These are phyloP conservation scores for Ophiostoma populinum DNA, from an alignment of 2,329 filamentous ascomycete species.

Conservation along the genomic window DNA sequence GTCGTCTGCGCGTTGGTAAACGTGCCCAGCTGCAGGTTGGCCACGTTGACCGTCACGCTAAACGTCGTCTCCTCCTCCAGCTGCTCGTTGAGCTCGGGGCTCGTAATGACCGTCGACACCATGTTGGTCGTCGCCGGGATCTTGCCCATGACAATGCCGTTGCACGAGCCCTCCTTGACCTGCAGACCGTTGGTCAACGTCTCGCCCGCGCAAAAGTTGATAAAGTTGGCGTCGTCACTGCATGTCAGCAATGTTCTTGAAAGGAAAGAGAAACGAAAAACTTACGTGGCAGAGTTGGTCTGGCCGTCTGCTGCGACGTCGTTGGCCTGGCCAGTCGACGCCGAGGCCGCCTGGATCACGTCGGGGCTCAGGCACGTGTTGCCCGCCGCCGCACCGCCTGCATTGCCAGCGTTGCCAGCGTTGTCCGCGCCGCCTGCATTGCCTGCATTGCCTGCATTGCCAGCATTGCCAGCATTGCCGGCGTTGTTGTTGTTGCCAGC, in stretches of 20 bases:
- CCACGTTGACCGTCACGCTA: constrained; percentile 32
- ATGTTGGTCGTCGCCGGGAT: constrained; percentile 38
- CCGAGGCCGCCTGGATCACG: constrained; percentile 32
- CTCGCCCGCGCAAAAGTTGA: constrained; percentile 42
- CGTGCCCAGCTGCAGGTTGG: constrained; percentile 36
- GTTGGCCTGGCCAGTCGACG: constrained; percentile 28
- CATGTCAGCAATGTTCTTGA: background rate
- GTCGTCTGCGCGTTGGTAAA: constrained; percentile 44
- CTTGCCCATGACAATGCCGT: constrained; percentile 45
- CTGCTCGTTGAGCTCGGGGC: constrained; percentile 33
- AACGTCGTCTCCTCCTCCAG: constrained; percentile 31
- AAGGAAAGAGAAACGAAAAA: background rate
- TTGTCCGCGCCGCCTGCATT: constrained; percentile 8
- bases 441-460: constrained; percentile 4
- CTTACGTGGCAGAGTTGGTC: constrained; percentile 34
- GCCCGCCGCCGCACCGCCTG: constrained; percentile 13
- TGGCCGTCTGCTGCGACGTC: constrained; percentile 26
- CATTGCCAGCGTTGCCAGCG: constrained; percentile 10
- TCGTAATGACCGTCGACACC: constrained; percentile 37
- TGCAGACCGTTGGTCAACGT: constrained; percentile 45
- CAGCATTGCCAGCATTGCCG: constrained; percentile 7
- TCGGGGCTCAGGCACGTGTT: constrained; percentile 23
- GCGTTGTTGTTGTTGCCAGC: constrained; percentile 10
- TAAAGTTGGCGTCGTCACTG: constrained; percentile 43
- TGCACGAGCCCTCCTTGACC: constrained; percentile 41